phyloP scores from a whole-genome alignment of 1,139 yeast species.

The Pichia sp. region DNA sequence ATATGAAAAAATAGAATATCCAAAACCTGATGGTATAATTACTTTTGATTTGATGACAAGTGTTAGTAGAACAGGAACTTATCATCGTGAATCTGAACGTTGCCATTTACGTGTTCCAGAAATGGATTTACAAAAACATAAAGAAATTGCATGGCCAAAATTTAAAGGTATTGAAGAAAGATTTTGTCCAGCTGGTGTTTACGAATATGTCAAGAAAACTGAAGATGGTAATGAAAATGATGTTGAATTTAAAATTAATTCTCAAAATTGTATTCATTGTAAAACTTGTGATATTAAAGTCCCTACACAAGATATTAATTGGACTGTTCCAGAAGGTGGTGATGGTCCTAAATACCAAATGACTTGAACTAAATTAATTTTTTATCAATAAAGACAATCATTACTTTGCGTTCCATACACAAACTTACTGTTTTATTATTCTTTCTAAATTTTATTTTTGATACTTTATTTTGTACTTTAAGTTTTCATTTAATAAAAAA shows the following conservation, averaged over 20 bases:
- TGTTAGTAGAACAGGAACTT: constrained; percentile 92
- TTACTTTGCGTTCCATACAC: not conserved
- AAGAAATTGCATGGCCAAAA: constrained; percentile 61
- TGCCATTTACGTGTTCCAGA: constrained; percentile 79
- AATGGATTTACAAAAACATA: constrained; percentile 65
- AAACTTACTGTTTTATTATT: not conserved
- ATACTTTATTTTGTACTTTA: not conserved
- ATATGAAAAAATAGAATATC: constrained; percentile 70
- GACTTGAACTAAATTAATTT: constrained; percentile 37
- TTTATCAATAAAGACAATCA: not conserved
- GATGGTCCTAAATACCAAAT: constrained; percentile 93
- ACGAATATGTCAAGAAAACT: constrained; percentile 67
- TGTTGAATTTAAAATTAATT: constrained; percentile 83
- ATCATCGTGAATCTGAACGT: constrained; percentile 89
- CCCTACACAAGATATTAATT: constrained; percentile 87
- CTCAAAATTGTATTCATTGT: constrained; percentile 97
- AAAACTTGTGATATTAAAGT: constrained; percentile 97
- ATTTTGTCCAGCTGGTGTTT: constrained; percentile 98
- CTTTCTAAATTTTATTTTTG: constrained; percentile 1
- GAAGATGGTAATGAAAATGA: constrained; percentile 37
- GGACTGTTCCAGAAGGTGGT: constrained; percentile 98
- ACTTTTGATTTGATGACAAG: constrained; percentile 89
- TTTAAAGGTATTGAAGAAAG: constrained; percentile 83
- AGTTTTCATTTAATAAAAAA: not conserved
- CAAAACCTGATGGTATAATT: constrained; percentile 87